phyloP scores from a whole-genome alignment of 1,139 yeast genomes.

The Taphrina flavorubra region DNA sequence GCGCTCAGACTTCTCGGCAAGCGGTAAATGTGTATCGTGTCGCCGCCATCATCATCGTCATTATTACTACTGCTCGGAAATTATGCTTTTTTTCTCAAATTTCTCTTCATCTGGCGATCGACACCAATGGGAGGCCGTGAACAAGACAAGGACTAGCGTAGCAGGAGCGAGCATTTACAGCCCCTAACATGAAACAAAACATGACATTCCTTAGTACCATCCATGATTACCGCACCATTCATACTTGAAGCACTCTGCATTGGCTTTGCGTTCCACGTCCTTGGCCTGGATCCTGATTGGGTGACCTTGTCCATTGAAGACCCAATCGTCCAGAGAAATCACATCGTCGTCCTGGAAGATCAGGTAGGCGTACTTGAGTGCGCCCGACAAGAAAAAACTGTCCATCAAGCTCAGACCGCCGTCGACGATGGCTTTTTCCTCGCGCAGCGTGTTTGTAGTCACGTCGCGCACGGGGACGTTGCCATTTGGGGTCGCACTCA shows the following conservation, averaged over 20 bases:
- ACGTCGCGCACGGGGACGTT: constrained; percentile 63
- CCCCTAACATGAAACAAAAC: too few species aligned
- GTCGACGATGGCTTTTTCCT: neutral
- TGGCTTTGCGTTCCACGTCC: constrained; percentile 13
- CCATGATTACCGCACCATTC: constrained; percentile 19
- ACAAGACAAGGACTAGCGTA: neutral
- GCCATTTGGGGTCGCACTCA: constrained; percentile 57
- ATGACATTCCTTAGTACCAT: neutral
- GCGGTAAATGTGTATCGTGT: neutral
- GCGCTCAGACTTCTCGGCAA: constrained; percentile 36
- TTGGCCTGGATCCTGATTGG: constrained; percentile 19
- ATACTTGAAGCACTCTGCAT: constrained; percentile 15
- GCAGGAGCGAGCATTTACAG: constrained; percentile 2
- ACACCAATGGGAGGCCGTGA: neutral
- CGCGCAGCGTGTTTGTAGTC: constrained; percentile 50
- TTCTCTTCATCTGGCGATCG: too few species aligned
- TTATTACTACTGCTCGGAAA: too few species aligned
- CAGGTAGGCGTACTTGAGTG: constrained; percentile 82
- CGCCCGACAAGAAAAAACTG: constrained; percentile 92
- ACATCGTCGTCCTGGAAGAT: constrained; percentile 73
- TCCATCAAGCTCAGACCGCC: constrained; percentile 73
- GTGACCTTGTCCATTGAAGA: constrained; percentile 66
- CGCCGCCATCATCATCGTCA: too few species aligned
- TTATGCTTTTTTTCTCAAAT: too few species aligned
- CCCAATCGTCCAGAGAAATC: constrained; percentile 67